Evolutionary conservation across 1,139 yeast species (phyloP).

Genomic region (Hyphopichia pseudoburtonii): DNA sequence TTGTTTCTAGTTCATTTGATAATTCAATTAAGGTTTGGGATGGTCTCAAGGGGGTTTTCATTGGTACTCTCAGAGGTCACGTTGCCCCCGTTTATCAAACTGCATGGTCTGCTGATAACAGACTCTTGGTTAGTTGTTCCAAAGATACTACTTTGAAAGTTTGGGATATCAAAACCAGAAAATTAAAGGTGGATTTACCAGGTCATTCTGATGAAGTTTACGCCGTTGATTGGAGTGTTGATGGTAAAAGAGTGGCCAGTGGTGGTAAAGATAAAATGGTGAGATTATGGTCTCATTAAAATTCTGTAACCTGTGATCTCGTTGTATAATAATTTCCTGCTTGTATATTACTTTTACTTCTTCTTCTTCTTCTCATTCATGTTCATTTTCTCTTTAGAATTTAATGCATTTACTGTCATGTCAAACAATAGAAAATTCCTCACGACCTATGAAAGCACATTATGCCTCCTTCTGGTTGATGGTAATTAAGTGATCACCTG

Average conservation of each 20-base stretch:
- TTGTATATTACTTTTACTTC: too few species aligned
- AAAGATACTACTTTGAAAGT: constrained; percentile 96
- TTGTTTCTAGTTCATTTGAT: constrained; percentile 94
- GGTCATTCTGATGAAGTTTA: constrained; percentile 96
- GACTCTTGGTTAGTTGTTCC: constrained; percentile 88
- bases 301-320: too few species aligned
- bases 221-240: constrained; percentile 98
- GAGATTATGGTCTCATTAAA: constrained; percentile 82
- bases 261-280: constrained; percentile 97
- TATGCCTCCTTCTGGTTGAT: too few species aligned
- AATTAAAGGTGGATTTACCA: constrained; percentile 84
- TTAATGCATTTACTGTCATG: too few species aligned
- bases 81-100: constrained; percentile 98
- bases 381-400: not conserved
- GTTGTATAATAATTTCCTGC: not conserved
- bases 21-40: constrained; percentile 96
- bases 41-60: constrained; percentile 86
- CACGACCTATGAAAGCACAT: too few species aligned
- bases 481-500: too few species aligned
- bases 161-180: constrained; percentile 90
- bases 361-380: not conserved
- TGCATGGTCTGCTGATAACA: constrained; percentile 97
- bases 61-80: constrained; percentile 92
- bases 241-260: constrained; percentile 88
- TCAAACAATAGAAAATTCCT: too few species aligned